Evolutionary conservation across 306 rosid genomes (phyloP).

Genomic region (Prunus mume): DNA sequence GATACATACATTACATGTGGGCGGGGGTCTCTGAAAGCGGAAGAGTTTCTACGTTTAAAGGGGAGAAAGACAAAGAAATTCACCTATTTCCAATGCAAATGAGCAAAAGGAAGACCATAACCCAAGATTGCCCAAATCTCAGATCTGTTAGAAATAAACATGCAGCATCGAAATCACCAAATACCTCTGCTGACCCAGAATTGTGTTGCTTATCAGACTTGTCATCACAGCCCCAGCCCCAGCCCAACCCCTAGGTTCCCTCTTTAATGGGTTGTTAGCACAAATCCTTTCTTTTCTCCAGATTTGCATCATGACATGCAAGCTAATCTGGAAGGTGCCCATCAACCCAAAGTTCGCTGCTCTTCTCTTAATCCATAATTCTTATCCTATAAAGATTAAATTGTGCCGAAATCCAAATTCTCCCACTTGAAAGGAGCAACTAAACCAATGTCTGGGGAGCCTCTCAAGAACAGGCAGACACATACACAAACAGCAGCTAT

Average conservation of each 20-base stretch:
- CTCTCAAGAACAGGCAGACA: slow-evolving; percentile 82
- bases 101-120: slow-evolving; percentile 16
- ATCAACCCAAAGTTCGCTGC: slow-evolving; percentile 20
- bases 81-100: slow-evolving; percentile 19
- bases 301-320: not conserved
- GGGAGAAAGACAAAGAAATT: not conserved
- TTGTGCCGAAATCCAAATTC: slow-evolving; percentile 63
- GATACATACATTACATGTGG: not conserved
- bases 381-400: slow-evolving; percentile 31
- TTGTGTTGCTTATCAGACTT: not conserved
- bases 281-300: not conserved
- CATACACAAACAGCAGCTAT: slow-evolving; percentile 92
- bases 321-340: not conserved
- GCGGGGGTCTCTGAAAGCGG: not conserved
- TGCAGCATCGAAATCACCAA: slow-evolving; percentile 1
- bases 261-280: not conserved
- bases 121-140: slow-evolving; percentile 19
- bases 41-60: slow-evolving; percentile 14
- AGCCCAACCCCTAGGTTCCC: not conserved
- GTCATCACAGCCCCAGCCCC: not conserved
- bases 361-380: slow-evolving; percentile 18
- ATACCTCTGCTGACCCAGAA: not conserved
- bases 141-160: not conserved
- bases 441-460: slow-evolving; percentile 65
- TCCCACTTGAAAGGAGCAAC: slow-evolving; percentile 87